Evolutionary conservation across 805 yeast species (phyloP).

Genomic region (Wickerhamomyces xylosicus): DNA sequence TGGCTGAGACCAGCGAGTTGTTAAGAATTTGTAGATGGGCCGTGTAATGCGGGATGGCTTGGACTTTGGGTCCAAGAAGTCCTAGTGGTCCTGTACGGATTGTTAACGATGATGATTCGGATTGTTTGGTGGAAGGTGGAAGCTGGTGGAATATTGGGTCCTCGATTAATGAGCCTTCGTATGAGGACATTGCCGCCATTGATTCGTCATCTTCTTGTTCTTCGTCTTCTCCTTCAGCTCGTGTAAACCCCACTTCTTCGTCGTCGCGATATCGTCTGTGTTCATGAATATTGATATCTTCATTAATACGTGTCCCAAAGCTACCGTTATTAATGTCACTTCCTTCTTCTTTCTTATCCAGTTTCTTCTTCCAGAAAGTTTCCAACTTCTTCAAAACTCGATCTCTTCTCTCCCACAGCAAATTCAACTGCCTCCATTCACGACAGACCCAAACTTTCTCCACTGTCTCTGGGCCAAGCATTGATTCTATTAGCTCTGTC

Average conservation of each 20-base stretch:
- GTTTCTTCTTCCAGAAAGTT: constrained; percentile 58
- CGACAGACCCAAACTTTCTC: constrained; percentile 69
- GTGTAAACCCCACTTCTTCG: constrained; percentile 1
- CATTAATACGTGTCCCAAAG: constrained; percentile 7
- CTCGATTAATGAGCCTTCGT: constrained; percentile 5
- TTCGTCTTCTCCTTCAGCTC: constrained; percentile 6
- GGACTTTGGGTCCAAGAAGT: constrained; percentile 57
- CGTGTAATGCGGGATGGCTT: constrained; percentile 72
- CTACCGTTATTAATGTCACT: constrained; percentile 13
- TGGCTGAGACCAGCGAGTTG: constrained; percentile 52
- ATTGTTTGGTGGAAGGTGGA: constrained; percentile 9
- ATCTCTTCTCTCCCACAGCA: constrained; percentile 49
- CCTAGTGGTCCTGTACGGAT: constrained; percentile 54
- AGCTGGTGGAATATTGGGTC: constrained; percentile 11
- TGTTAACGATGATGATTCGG: constrained; percentile 44
- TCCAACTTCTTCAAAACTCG: constrained; percentile 49
- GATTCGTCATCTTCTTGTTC: constrained; percentile 11
- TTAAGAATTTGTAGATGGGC: constrained; percentile 62
- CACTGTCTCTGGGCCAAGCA: constrained; percentile 69
- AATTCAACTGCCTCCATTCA: constrained; percentile 74
- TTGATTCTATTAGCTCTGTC: constrained; percentile 60
- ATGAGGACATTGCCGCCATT: constrained; percentile 11
- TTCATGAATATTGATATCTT: constrained; percentile 2
- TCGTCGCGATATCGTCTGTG: background rate
- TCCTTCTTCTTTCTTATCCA: constrained; percentile 22